Evolutionary conservation across 2,329 filamentous ascomycete species (phyloP).

Genomic region (Ploettnerulaceae sp.): DNA sequence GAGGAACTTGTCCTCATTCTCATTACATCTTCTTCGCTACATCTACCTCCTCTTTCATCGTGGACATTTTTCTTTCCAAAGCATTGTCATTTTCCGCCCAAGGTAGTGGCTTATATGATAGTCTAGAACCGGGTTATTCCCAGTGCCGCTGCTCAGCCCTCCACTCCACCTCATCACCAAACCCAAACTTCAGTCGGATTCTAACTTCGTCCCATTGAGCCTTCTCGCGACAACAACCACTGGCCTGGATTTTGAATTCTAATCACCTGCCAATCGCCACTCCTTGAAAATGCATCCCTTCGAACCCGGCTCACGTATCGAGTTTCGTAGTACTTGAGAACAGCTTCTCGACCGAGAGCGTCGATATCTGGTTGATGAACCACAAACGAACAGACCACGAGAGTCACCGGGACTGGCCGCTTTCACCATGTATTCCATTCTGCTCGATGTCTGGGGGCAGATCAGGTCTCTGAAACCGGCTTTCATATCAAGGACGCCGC

Average conservation of each 20-base stretch:
- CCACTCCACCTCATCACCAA: not conserved
- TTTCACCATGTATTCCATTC: constrained; percentile 25
- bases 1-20: not conserved
- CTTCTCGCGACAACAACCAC: not conserved
- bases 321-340: constrained; percentile 6
- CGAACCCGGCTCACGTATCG: constrained; percentile 10
- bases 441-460: constrained; percentile 36
- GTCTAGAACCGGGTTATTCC: not conserved
- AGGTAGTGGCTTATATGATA: not conserved
- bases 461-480: constrained; percentile 49
- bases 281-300: constrained; percentile 10
- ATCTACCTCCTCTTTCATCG: not conserved
- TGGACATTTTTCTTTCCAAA: not conserved
- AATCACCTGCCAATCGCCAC: not conserved
- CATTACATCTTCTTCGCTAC: not conserved
- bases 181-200: not conserved
- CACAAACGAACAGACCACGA: not conserved
- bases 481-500: constrained; percentile 56
- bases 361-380: not conserved
- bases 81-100: not conserved
- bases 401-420: not conserved
- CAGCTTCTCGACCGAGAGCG: not conserved
- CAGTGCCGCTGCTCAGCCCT: not conserved
- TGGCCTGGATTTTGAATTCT: not conserved
- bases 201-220: not conserved